Evolutionary conservation across 176 grass and related monocot species (phyloP), one percentile per base, ranked within the genome.

Genomic region (Hsuehochloa calcarea): DNA sequence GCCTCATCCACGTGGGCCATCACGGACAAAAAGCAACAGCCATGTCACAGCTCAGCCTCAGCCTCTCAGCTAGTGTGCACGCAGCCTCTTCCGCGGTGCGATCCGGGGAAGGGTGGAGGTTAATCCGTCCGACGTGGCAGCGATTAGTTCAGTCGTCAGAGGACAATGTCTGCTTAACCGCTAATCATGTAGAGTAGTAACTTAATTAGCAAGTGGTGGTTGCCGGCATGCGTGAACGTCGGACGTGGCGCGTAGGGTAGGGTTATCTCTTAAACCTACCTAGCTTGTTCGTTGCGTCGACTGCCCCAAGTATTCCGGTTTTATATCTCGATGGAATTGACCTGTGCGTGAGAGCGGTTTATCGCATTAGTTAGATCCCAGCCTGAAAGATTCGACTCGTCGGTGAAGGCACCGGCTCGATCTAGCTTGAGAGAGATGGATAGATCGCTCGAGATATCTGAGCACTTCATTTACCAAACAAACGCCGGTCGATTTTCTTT

Each of bases 101-200:
- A 27, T 41, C 50, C 6, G 17, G 46, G 17, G 69, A 44, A 49
- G 59, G 58, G 7, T 1, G 15, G 27, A 50, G 68, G 27, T 81
- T 45, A 43, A 37, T 17, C 55, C 64, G 22, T 87, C 89, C 74
- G 60, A 87, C 89, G 84, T 87, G 84, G 84, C 80, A 0, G 1
- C 4, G 29, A 87, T 75, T 75, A 75, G 85, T 80, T 75, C 63
- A 75, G 29, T n/a, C 25, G 1, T 19, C 40, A 37, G 34, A 47
- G 58, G 17, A 29, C 14, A n/a, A 62, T 62, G 34, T 10, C 4
- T 65, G 5, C 12, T 47, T 47, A 47, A 47, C 4, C 14, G 14
- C 45, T 47, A 49, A 49, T 49, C 46, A 49, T 49, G 31, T 34
- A 34, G 31, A 34, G 31, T 34, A 3, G 46, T 49, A 14, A 49